Evolutionary conservation across 306 rosid genomes (phyloP).

Genomic region (Fragaria ananassa): DNA sequence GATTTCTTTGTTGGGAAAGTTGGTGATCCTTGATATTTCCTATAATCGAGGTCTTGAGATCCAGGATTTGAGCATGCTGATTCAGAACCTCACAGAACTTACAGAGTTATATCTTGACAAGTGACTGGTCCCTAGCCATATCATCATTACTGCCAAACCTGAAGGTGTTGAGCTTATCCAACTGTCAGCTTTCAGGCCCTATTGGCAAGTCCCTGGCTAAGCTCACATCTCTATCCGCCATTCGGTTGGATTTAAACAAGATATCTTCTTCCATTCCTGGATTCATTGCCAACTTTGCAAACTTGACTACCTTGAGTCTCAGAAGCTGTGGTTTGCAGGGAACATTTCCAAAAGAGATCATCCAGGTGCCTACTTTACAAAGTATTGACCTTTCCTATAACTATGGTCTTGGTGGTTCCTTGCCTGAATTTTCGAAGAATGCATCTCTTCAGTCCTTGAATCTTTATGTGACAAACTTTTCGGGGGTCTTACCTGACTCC

Average conservation of each 20-base stretch:
- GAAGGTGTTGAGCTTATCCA: slow-evolving; percentile 22
- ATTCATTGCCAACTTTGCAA: slow-evolving; percentile 8
- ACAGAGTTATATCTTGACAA: slow-evolving; percentile 37
- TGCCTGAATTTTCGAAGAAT: neutral
- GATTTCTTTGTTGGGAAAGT: slow-evolving; percentile 13
- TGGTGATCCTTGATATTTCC: slow-evolving; percentile 33
- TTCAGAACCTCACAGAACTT: slow-evolving; percentile 33
- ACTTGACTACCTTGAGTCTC: slow-evolving; percentile 20
- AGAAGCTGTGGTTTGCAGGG: neutral
- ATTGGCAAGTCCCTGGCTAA: slow-evolving; percentile 19
- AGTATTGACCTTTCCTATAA: neutral
- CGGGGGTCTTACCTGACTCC: neutral
- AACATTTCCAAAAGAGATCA: neutral
- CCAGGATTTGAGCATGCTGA: slow-evolving; percentile 17
- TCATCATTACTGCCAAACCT: slow-evolving; percentile 25
- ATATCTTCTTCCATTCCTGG: slow-evolving; percentile 5
- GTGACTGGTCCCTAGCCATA: slow-evolving; percentile 39
- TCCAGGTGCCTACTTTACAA: neutral
- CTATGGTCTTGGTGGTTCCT: neutral
- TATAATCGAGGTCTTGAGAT: neutral
- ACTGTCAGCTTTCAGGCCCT: slow-evolving; percentile 13
- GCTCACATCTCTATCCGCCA: slow-evolving; percentile 4
- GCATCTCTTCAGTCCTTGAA: neutral
- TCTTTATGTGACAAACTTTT: neutral
- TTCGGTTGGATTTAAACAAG: slow-evolving; percentile 1